Percentiles rank a stretch among this genome's conserved stretches.
These are phyloP conservation scores for Friedmanniomyces simplex DNA, from an alignment of 495 filamentous ascomycete genomes.

Conservation along the genomic window DNA sequence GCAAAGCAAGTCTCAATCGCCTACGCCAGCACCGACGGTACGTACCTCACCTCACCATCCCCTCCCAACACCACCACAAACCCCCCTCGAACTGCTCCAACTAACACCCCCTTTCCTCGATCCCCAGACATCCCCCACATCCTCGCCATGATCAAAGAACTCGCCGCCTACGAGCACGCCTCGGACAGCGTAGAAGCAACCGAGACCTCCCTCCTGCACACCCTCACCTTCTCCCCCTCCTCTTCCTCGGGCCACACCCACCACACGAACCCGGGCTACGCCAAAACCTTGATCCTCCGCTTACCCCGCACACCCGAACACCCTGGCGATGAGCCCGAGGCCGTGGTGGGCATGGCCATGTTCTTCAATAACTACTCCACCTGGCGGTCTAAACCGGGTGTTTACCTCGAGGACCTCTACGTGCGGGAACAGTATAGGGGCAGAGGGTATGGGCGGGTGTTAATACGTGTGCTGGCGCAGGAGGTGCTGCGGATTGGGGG, in stretches of 20 bases:
- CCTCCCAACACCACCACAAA: neutral
- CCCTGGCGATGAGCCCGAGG: constrained; percentile 20
- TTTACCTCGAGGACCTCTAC: constrained; percentile 91
- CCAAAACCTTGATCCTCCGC: constrained; percentile 31
- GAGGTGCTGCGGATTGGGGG: constrained; percentile 64
- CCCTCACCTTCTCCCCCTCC: constrained; percentile 61
- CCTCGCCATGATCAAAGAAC: constrained; percentile 71
- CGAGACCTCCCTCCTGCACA: constrained; percentile 55
- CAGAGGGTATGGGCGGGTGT: constrained; percentile 64
- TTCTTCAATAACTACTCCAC: constrained; percentile 67
- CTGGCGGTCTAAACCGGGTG: constrained; percentile 75
- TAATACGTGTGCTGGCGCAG: constrained; percentile 67
- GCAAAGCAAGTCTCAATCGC: neutral
- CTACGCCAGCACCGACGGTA: constrained; percentile 4
- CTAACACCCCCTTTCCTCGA: neutral
- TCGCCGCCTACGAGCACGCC: constrained; percentile 78
- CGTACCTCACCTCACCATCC: neutral
- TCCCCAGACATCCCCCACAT: constrained; percentile 70
- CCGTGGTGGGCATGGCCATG: constrained; percentile 48
- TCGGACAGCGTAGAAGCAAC: constrained; percentile 70
- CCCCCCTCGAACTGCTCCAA: neutral
- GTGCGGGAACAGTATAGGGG: constrained; percentile 60
- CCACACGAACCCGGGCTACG: constrained; percentile 16
- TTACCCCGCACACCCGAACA: constrained; percentile 30
- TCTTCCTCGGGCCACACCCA: constrained; percentile 24